Base-by-base conservation (phyloP, 1,284 basidiomycete genomes). In the Microbotryum scabiosae region DNA sequence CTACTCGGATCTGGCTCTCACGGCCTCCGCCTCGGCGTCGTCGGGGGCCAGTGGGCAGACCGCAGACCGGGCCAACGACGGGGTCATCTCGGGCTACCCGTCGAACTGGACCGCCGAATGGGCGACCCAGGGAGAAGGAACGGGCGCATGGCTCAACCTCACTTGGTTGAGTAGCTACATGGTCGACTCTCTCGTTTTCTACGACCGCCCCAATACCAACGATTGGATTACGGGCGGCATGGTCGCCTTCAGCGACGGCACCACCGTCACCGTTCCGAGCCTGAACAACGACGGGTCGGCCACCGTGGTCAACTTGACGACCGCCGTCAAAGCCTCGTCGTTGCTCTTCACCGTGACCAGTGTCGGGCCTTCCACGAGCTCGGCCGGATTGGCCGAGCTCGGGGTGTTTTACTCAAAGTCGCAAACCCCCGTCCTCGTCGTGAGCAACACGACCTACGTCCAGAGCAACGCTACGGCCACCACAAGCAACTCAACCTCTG, bases 381-480 rank as follows among this genome's bases (percentile, higher is more conserved):
- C 55, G 32, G 62, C 61, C 45, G 69, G 69, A 23, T 54, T 70
- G 36, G 54, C 65, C 25, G 69, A 70, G 51, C 57, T 70, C 21
- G 57, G 51, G 21, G 67, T 60, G 18, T 69, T 52, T 45, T 49
- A 49, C 30, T 60, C 53, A 12, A 30, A 45, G 48, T n/a, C 61
- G 36, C 23, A 43, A 14, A 51, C 55, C 6, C 54, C 60, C 9
- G 36, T 20, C 47, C 51, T 46, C 36, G 47, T 5, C 36, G 10
- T 18, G 8, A 30, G 10, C 36, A 41, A 41, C 36, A 41, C 16
- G 36, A 51, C n/a, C 46, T 51, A 26, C 20, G 41, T 32, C 43
- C 36, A 18, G 32, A 41, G 20, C 50, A 26, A 32, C 32, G 12
- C 16, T 43, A 54, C 52, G 30, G 21, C n/a, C 6, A 46, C 36